phyloP scores from a whole-genome alignment of 106 monocot species.

The Dendrobium catenatum region DNA sequence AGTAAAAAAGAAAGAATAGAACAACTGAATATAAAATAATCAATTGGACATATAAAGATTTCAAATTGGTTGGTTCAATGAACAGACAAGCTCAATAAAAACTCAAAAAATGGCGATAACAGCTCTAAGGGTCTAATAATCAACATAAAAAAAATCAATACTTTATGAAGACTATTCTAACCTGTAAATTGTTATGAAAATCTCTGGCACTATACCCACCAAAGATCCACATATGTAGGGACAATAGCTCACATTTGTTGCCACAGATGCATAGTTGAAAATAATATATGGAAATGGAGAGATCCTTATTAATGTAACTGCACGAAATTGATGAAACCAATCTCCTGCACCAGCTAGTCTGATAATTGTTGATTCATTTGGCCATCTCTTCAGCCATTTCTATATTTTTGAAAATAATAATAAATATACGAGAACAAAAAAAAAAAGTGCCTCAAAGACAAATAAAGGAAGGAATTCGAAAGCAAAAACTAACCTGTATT shows the following conservation, averaged over 20 bases:
- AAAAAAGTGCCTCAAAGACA: neutral
- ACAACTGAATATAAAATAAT: no score
- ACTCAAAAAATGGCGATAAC: no score
- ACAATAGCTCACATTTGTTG: slow-evolving; percentile 75
- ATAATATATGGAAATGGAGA: slow-evolving; percentile 7
- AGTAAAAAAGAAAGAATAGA: no score
- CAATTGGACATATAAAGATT: no score
- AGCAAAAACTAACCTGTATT: slow-evolving; percentile 52
- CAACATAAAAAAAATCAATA: neutral
- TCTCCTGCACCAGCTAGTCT: slow-evolving; percentile 89
- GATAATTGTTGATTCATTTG: slow-evolving; percentile 73
- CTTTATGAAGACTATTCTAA: slow-evolving; percentile 13
- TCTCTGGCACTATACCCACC: slow-evolving; percentile 61
- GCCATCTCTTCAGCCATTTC: slow-evolving; percentile 84
- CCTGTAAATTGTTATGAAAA: slow-evolving; percentile 84
- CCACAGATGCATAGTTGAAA: slow-evolving; percentile 7
- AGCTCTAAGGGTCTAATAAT: no score
- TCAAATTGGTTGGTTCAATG: no score
- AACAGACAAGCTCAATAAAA: no score
- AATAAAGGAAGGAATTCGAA: neutral
- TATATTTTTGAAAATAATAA: slow-evolving; percentile 22
- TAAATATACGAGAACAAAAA: neutral
- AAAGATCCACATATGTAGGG: slow-evolving; percentile 82
- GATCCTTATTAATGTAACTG: slow-evolving; percentile 2
- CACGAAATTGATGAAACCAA: slow-evolving; percentile 95